These are phyloP conservation scores for Crithidia fasciculata DNA, from an alignment of 208 protist genomes.

Conservation along the genomic window DNA sequence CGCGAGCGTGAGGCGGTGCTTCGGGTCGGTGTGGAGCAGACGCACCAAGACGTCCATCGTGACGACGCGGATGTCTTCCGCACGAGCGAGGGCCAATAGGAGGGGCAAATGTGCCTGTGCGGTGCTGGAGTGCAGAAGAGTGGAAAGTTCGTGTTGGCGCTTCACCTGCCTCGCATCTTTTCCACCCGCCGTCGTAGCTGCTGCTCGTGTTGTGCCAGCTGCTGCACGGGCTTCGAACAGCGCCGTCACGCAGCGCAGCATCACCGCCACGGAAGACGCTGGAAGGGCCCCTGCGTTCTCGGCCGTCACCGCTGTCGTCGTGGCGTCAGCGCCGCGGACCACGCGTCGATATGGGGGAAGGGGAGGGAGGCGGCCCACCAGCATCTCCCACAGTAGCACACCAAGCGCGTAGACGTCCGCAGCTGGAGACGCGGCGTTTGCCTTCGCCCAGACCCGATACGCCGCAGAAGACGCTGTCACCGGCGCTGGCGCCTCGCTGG, in stretches of 20 bases:
- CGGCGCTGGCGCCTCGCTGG: not conserved
- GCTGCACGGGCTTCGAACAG: conserved; percentile 9
- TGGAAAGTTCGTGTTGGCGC: conserved; percentile 6
- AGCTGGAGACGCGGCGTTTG: conserved; percentile 2
- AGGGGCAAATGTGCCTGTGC: conserved; percentile 20
- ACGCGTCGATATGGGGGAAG: conserved; percentile 28
- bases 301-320: not conserved
- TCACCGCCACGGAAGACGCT: conserved; percentile 8
- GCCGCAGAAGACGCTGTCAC: not conserved
- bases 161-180: not conserved
- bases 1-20: conserved; percentile 33
- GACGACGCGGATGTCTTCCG: not conserved
- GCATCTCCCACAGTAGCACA: conserved; percentile 64
- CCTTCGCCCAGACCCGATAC: conserved; percentile 24
- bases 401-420: conserved; percentile 70
- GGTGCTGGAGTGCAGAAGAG: conserved; percentile 8
- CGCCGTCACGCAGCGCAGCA: conserved; percentile 9
- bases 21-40: conserved; percentile 42
- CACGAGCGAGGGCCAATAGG: conserved; percentile 24
- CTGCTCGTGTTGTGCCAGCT: no score
- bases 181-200: not conserved
- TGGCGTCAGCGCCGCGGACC: not conserved
- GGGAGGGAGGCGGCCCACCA: conserved; percentile 46
- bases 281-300: not conserved
- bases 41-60: conserved; percentile 32